phyloP scores from a whole-genome alignment of 2,329 filamentous ascomycete genomes.

The Botryotinia convoluta region DNA sequence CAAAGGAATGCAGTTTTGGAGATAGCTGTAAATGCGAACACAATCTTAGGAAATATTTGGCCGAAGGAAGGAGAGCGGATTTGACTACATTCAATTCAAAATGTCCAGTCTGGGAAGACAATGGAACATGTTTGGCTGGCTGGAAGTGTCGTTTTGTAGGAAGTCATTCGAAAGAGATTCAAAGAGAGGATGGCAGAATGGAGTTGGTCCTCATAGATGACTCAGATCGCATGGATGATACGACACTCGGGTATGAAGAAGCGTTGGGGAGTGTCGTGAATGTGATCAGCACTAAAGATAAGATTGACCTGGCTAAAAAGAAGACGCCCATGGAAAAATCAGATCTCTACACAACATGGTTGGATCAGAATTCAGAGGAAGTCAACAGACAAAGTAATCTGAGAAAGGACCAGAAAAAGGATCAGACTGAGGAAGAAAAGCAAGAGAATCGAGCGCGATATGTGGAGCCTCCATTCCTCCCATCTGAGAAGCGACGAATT shows the following conservation, averaged over 20 bases:
- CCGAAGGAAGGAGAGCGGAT: constrained; percentile 76
- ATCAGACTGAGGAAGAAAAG: constrained; percentile 42
- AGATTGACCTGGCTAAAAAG: constrained; percentile 72
- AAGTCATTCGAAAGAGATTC: constrained; percentile 81
- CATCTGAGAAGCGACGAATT: constrained; percentile 88
- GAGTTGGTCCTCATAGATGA: constrained; percentile 70
- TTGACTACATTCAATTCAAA: constrained; percentile 71
- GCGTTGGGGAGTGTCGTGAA: constrained; percentile 69
- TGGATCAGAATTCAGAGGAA: constrained; percentile 61
- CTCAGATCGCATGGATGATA: constrained; percentile 31
- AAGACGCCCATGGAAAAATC: constrained; percentile 68
- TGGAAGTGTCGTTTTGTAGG: constrained; percentile 93
- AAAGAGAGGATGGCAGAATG: constrained; percentile 74
- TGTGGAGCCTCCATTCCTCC: constrained; percentile 79
- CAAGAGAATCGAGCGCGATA: constrained; percentile 77
- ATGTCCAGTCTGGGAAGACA: constrained; percentile 77
- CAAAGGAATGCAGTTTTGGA: constrained; percentile 71
- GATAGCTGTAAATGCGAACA: constrained; percentile 80
- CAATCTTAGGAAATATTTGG: constrained; percentile 80
- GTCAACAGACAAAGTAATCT: constrained; percentile 49
- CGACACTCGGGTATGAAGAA: constrained; percentile 41
- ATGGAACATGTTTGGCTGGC: constrained; percentile 75
- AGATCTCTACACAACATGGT: constrained; percentile 74
- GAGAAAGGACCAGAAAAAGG: constrained; percentile 43
- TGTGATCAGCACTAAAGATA: constrained; percentile 64